phyloP scores from a whole-genome alignment of 306 rosid species.

The Datisca glomerata region DNA sequence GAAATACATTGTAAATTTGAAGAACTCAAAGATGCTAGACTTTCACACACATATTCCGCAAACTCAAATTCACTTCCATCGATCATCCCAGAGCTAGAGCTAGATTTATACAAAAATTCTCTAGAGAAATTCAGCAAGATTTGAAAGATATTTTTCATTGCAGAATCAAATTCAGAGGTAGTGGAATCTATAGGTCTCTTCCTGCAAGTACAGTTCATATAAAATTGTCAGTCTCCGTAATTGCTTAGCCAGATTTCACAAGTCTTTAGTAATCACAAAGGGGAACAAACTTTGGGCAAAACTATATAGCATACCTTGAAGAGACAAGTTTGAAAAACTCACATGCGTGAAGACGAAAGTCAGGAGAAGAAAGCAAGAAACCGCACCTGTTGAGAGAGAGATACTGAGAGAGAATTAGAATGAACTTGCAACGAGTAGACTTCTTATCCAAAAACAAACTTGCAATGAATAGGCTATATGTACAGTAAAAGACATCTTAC shows the following conservation, averaged over 20 bases:
- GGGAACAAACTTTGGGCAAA: too few relatives aligned
- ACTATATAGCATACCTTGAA: slow-evolving; percentile 47
- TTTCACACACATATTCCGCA: slow-evolving; percentile 75
- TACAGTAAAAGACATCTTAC: slow-evolving; percentile 36
- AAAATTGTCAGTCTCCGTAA: slow-evolving; percentile 9
- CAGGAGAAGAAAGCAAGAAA: slow-evolving; percentile 78
- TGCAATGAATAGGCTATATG: too few relatives aligned
- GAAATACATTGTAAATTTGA: slow-evolving; percentile 74
- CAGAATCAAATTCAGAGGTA: slow-evolving; percentile 64
- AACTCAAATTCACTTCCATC: slow-evolving; percentile 76
- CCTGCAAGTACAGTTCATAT: slow-evolving; percentile 36
- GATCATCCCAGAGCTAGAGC: slow-evolving; percentile 31
- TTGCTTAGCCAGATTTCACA: too few relatives aligned
- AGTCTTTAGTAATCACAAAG: too few relatives aligned
- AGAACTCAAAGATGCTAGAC: slow-evolving; percentile 77
- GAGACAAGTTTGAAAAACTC: slow-evolving; percentile 90
- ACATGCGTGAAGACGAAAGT: slow-evolving; percentile 89
- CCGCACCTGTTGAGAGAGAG: slow-evolving; percentile 56
- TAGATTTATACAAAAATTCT: slow-evolving; percentile 54
- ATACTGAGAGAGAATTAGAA: not conserved
- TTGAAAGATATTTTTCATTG: slow-evolving; percentile 57
- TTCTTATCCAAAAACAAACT: not conserved
- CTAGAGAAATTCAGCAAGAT: slow-evolving; percentile 65
- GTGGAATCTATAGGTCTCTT: slow-evolving; percentile 62
- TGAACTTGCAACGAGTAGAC: too few relatives aligned